Percentiles rank a stretch among this genome's conserved stretches.
phyloP scores from a whole-genome alignment of 2,329 filamentous ascomycete genomes.

The Orbilia oligospora region DNA sequence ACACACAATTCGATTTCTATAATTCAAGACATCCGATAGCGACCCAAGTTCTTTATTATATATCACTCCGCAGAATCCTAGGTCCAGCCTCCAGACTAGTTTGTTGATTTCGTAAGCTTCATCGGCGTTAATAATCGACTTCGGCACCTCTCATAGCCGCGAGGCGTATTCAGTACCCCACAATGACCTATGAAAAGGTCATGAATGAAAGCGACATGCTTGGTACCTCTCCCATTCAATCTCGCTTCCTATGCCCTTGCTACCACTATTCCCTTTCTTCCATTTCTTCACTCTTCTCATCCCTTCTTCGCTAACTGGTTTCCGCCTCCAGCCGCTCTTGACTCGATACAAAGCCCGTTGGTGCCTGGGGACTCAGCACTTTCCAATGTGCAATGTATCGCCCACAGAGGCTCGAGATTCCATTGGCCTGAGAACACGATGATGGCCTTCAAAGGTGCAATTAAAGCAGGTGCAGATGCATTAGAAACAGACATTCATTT shows the following conservation, averaged over 20 bases:
- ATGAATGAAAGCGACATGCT: constrained; percentile 39
- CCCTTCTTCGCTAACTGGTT: background rate
- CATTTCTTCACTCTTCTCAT: too few relatives aligned
- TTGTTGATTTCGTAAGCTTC: background rate
- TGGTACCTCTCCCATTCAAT: constrained; percentile 25
- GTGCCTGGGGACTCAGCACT: constrained; percentile 35
- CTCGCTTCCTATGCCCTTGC: background rate
- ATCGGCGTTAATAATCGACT: background rate
- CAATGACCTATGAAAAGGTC: constrained; percentile 50
- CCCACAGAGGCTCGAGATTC: constrained; percentile 53
- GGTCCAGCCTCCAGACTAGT: constrained; percentile 9
- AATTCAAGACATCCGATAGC: constrained; percentile 27
- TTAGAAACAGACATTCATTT: constrained; percentile 92
- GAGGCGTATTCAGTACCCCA: constrained; percentile 9
- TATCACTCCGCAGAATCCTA: background rate
- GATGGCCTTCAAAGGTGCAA: constrained; percentile 80
- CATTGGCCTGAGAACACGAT: constrained; percentile 84
- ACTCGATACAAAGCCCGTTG: constrained; percentile 50
- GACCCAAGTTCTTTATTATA: background rate
- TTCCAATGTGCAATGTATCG: constrained; percentile 54
- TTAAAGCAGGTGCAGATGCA: constrained; percentile 81
- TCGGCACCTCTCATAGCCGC: constrained; percentile 3
- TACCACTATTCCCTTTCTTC: background rate
- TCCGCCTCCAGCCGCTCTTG: constrained; percentile 19
- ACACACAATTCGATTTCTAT: constrained; percentile 1